Evolutionary conservation across 805 yeast genomes (phyloP).

Genomic region (Starmerella apis): DNA sequence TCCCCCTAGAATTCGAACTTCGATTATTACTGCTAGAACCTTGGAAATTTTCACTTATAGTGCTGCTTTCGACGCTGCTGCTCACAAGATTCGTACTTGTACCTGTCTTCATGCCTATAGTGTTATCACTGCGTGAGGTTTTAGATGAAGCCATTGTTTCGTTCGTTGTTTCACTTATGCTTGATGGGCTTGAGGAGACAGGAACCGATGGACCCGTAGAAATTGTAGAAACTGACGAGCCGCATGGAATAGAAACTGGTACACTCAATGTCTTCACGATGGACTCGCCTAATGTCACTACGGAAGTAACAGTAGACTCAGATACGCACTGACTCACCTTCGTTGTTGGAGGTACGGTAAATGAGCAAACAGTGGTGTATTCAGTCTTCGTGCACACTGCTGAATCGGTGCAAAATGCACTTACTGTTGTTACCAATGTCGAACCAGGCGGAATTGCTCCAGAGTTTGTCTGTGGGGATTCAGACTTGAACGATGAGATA

Average conservation of each 20-base stretch:
- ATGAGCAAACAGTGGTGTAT: constrained; percentile 14
- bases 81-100: no score
- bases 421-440: constrained; percentile 5
- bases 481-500: no score
- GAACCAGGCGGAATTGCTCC: background rate
- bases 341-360: constrained; percentile 17
- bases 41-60: no score
- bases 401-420: constrained; percentile 15
- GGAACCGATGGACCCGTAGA: background rate
- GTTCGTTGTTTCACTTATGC: no score
- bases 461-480: no score
- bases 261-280: constrained; percentile 5
- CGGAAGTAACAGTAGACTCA: constrained; percentile 7
- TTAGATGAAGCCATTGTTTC: no score
- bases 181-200: background rate
- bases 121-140: no score
- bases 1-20: no score
- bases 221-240: constrained; percentile 1
- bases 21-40: no score
- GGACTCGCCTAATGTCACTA: constrained; percentile 9
- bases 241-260: constrained; percentile 21
- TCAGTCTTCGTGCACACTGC: constrained; percentile 3
- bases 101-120: no score
- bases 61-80: no score
- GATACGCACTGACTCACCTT: constrained; percentile 12